Base-by-base conservation (phyloP, 2,329 filamentous ascomycete genomes). In the Aspergillus unguis region DNA sequence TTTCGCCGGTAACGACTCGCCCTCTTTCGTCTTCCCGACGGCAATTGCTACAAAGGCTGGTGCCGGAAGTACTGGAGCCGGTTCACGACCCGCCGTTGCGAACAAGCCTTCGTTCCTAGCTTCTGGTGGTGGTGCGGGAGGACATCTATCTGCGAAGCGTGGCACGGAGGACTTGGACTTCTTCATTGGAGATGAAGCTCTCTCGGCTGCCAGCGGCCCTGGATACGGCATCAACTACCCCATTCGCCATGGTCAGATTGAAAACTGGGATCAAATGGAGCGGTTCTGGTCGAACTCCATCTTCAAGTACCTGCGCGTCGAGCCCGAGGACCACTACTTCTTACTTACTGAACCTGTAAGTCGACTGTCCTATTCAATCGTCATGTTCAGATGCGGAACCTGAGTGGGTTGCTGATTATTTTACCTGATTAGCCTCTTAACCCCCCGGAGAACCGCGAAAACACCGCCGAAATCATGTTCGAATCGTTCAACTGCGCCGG, bases 221-320 rank as follows among this genome's bases (percentile, higher is more conserved):
- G 91, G 94, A 61, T 99, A 99, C 75, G 92, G 91, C 53, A 81
- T 99, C 71, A 90, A 97, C 76, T 99, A 97, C 74, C 94, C 94
- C 53, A 97, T 99, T 66, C 86, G 94, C 60, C 94, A 99, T 70
- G 94, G 94, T 44, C 94, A 99, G 78, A 90, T 99, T 73, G 94
- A 99, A 78, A 97, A 99, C 71, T 99, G 94, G 94, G 94, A 99
- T 75, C 90, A 96, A 67, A 99, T 99, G 94, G 94, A 99, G 75
- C 87, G 94, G 58, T 99, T 97, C 78, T 99, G 94, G 94, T 97
- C 95, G 62, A 97, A 97, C 78, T 99, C 94, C 58, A 99, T 99
- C 77, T 99, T 99, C 84, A 99, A 99, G 74, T 99, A 99, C 70
- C 83, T 99, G 48, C 85, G 94, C 65, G 94, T 99, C 62, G 94